Percentiles rank a stretch among this genome's conserved stretches.
These are phyloP conservation scores for Mycosarcoma maydis DNA, from an alignment of 1,284 basidiomycete genomes.

Conservation along the genomic window DNA sequence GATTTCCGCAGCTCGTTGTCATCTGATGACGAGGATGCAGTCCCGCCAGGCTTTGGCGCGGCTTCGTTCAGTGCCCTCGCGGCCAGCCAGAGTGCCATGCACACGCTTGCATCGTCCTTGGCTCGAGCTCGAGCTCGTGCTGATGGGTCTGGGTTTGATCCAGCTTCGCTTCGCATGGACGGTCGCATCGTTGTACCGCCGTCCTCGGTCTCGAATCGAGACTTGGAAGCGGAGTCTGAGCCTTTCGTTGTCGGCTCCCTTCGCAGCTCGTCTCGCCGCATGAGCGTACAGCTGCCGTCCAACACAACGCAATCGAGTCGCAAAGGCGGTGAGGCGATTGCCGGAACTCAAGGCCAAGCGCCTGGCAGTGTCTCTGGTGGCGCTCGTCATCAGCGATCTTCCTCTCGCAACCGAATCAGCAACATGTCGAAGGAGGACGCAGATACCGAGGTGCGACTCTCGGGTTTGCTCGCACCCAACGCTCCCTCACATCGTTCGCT, in stretches of 20 bases:
- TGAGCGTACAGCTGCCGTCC: constrained; percentile 33
- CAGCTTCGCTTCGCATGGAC: constrained; percentile 55
- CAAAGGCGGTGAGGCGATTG: constrained; percentile 11
- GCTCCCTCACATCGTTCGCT: constrained; percentile 59
- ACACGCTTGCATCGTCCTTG: constrained; percentile 30
- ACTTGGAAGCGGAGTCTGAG: constrained; percentile 24
- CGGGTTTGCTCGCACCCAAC: constrained; percentile 58
- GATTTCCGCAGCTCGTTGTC: constrained; percentile 38
- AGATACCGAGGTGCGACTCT: constrained; percentile 45
- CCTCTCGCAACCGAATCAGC: constrained; percentile 45
- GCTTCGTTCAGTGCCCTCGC: constrained; percentile 54
- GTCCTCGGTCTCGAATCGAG: constrained; percentile 18
- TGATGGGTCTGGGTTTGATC: constrained; percentile 49
- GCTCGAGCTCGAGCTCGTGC: constrained; percentile 35
- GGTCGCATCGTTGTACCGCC: constrained; percentile 41
- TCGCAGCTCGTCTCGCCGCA: constrained; percentile 37
- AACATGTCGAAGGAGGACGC: constrained; percentile 47
- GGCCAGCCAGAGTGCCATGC: constrained; percentile 46
- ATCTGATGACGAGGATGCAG: constrained; percentile 37
- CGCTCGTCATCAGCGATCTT: constrained; percentile 24
- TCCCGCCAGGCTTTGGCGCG: constrained; percentile 43
- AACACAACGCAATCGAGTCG: constrained; percentile 7
- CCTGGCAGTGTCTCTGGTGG: constrained; percentile 12
- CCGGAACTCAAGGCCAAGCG: neutral
- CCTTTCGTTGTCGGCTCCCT: constrained; percentile 39